A percentile compares a stretch with the other conserved stretches of the same genome.
These are phyloP conservation scores for Yamadazyma triangularis DNA, from an alignment of 1,139 yeast genomes.

Conservation along the genomic window DNA sequence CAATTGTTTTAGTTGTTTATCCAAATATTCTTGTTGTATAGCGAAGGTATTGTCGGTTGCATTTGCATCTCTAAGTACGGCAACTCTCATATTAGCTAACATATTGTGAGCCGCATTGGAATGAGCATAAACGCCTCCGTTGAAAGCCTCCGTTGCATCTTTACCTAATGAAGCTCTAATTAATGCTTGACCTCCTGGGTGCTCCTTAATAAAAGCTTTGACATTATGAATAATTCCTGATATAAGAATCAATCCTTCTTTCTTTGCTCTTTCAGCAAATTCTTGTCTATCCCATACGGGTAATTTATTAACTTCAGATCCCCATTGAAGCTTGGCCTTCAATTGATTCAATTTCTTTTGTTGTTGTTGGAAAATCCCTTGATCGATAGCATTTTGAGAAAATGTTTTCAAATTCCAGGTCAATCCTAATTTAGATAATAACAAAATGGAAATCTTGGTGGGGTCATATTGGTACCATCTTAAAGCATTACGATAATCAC, in stretches of 20 bases:
- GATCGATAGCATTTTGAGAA: slow-evolving; percentile 93
- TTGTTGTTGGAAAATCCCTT: slow-evolving; percentile 92
- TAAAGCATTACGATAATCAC: slow-evolving; percentile 96
- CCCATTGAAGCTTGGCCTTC: slow-evolving; percentile 85
- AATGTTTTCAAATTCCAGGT: slow-evolving; percentile 90
- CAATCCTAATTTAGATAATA: slow-evolving; percentile 70
- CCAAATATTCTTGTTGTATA: slow-evolving; percentile 48
- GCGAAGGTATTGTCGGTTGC: slow-evolving; percentile 50
- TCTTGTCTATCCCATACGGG: slow-evolving; percentile 91
- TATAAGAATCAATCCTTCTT: slow-evolving; percentile 65
- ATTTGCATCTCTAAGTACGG: slow-evolving; percentile 71
- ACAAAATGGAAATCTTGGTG: slow-evolving; percentile 76
- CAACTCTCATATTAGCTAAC: slow-evolving; percentile 93
- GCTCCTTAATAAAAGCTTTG: slow-evolving; percentile 77
- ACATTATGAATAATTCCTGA: slow-evolving; percentile 96
- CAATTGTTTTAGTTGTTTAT: slow-evolving; percentile 16
- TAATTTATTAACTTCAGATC: slow-evolving; percentile 73
- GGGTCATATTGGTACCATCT: slow-evolving; percentile 99
- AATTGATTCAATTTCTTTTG: slow-evolving; percentile 89
- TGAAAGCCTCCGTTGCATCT: slow-evolving; percentile 96
- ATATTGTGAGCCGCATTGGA: slow-evolving; percentile 97
- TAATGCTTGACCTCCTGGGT: slow-evolving; percentile 96
- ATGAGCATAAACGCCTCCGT: slow-evolving; percentile 96
- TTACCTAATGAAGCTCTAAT: slow-evolving; percentile 85
- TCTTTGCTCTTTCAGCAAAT: slow-evolving; percentile 63